Conservation (phyloP, 805 yeast species). For the Candida krabiensis region DNA sequence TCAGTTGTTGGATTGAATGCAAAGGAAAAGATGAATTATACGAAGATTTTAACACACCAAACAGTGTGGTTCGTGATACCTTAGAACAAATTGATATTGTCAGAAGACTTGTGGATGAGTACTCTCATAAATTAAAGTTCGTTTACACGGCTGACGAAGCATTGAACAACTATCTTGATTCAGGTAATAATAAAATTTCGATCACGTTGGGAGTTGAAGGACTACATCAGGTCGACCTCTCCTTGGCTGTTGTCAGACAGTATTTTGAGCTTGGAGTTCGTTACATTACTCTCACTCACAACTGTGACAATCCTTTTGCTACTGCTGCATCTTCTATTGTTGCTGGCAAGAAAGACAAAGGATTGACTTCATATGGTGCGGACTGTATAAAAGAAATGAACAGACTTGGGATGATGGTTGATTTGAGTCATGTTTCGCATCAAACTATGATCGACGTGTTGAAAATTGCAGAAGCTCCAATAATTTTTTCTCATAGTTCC, state of each 20-base stretch:
- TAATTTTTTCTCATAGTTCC: conserved; percentile 50
- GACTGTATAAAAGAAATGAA: conserved; percentile 49
- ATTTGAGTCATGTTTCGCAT: conserved; percentile 47
- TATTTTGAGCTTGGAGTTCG: conserved; percentile 49
- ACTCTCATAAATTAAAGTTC: conserved; percentile 37
- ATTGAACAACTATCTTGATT: conserved; percentile 29
- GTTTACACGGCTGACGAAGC: conserved; percentile 42
- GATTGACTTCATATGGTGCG: conserved; percentile 42
- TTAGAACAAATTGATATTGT: conserved; percentile 52
- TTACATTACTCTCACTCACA: conserved; percentile 51
- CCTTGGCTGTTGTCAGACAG: conserved; percentile 47
- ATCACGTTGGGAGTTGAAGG: conserved; percentile 53
- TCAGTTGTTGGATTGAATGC: conserved; percentile 46
- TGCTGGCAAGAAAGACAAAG: conserved; percentile 45
- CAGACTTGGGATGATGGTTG: conserved; percentile 53
- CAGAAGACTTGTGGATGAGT: conserved; percentile 40
- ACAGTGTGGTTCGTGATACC: conserved; percentile 48
- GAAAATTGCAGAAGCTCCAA: conserved; percentile 43
- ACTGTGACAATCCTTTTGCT: conserved; percentile 56
- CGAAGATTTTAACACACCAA: conserved; percentile 44
- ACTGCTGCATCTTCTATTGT: conserved; percentile 48
- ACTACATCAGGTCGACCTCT: conserved; percentile 47
- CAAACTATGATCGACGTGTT: conserved; percentile 49
- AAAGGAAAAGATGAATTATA: conserved; percentile 39
- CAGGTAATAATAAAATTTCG: conserved; percentile 35